Base-by-base conservation (phyloP, 140 eudicot genomes). In the Artemisia princeps region DNA sequence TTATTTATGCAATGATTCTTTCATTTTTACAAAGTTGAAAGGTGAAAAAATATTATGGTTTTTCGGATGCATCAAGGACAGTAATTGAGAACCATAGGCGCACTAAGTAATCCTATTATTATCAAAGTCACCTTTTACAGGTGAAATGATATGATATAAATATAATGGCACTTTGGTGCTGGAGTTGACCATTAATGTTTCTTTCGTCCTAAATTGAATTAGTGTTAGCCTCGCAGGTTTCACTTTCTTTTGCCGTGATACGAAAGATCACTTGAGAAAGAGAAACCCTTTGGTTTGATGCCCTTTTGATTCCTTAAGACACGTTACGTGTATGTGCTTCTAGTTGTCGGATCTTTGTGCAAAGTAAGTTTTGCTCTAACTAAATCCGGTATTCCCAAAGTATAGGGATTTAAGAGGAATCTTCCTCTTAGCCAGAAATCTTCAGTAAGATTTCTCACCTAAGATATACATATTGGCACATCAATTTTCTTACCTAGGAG, bases 1-100 rank as follows among this genome's bases (percentile, higher is more conserved):
- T 60, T 60, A 24, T 60, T 60, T 61, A 48, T 28, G 62, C 62
- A 60, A 71, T 50, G 75, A 60, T 60, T 71, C 51, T 60, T 55
- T 60, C 42, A 61, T 16, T 23, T 26, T 55, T 22, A 6, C 24
- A 55, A 71, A 22, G 75, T 28, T 52, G 12, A 70, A 59, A 59
- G 60, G 68, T 46, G 33, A 57, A 55, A 55, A 55, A 68, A 15
- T 11, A 30, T 9, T 9, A 49, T 17, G 74, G 74, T 8, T 26
- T 57, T 57, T 55, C 16, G 16, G 59, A 56, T 48, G 6, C 13
- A 45, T 57, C 40, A 46, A 58, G 49, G 13, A 24, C 46, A 70
- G 50, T 28, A 14, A 51, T 50, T 14, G 48, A 24, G 24, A 64
- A 19, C 56, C 45, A 56, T 69, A 45, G 57, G 45, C 14, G 24